Evolutionary conservation across 2,329 filamentous ascomycete genomes (phyloP), one percentile per base, ranked within the genome.

Genomic region (Thelonectria rubi): DNA sequence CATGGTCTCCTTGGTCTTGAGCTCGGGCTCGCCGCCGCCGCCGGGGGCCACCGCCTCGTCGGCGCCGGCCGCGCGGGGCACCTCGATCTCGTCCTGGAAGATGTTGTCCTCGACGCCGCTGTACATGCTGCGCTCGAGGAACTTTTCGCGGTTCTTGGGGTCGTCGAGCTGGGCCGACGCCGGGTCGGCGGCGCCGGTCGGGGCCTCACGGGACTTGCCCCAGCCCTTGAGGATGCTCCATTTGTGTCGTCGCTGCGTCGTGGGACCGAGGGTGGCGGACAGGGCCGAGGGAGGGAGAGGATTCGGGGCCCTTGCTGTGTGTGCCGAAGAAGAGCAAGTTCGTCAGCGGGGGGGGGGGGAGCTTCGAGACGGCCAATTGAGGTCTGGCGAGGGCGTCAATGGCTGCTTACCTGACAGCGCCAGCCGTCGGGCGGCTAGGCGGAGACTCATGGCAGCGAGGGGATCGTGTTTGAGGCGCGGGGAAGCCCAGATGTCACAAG

Each of bases 351-450:
- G 26, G 10, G 24, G 4, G 4, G 7, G 24, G 4, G 39, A 63
- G 47, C 39, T 43, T 40, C 3, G 43, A 18, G 58, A 61, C 54
- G 47, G 45, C 55, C 70, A 66, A 70, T 71, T 66, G 65, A 58
- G 52, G 17, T 48, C 34, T 52, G 39, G 42, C 34, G 24, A 49
- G 60, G 47, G 34, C 21, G 21, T 32, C 46, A 48, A 49, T 42
- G 52, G 57, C 15, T 7, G 18, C 82, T 59, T 82, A 92, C 90
- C 86, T 75, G 83, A 81, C 72, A 81, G 80, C 58, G 84, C 80
- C 69, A 90, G 79, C 79, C 85, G 85, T 80, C 86, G 80, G 71
- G 87, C 81, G 69, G 88, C 87, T 73, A 88, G 79, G 76, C 85
- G 84, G 71, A 90, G 77, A 78, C 82, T 91, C 90, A 92, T 93